These are phyloP conservation scores for Hypoxylon fragiforme DNA, from an alignment of 495 filamentous ascomycete genomes.

Conservation along the genomic window DNA sequence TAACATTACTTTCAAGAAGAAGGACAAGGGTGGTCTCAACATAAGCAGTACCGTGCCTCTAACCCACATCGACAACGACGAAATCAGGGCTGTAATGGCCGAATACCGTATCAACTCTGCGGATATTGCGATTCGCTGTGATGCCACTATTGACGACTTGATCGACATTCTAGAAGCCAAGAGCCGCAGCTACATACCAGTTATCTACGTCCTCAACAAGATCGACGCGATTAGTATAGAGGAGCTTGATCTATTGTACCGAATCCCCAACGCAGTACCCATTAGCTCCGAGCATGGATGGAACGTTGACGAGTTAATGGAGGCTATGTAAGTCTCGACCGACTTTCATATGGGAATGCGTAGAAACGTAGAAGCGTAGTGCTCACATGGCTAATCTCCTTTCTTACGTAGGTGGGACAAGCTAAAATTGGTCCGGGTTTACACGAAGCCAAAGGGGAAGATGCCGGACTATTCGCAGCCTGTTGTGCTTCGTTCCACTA, in stretches of 20 bases:
- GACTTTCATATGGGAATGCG: slow-evolving; percentile 11
- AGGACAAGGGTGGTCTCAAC: slow-evolving; percentile 95
- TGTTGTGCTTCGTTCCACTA: slow-evolving; percentile 80
- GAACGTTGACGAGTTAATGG: slow-evolving; percentile 96
- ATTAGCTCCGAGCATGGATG: slow-evolving; percentile 98
- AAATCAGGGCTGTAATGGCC: slow-evolving; percentile 96
- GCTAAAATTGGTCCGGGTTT: slow-evolving; percentile 84
- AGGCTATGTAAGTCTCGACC: slow-evolving; percentile 70
- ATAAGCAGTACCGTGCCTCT: slow-evolving; percentile 92
- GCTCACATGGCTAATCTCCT: slow-evolving; percentile 36
- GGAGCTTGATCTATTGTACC: slow-evolving; percentile 92
- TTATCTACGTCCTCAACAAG: slow-evolving; percentile 98
- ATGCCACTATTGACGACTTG: slow-evolving; percentile 80
- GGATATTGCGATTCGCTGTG: slow-evolving; percentile 96
- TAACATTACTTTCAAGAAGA: slow-evolving; percentile 98
- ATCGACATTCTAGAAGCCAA: slow-evolving; percentile 97
- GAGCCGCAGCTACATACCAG: slow-evolving; percentile 92
- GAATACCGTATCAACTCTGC: slow-evolving; percentile 97
- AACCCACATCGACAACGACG: slow-evolving; percentile 89
- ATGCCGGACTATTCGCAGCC: slow-evolving; percentile 90
- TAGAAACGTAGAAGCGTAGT: no score
- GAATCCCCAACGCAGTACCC: slow-evolving; percentile 93
- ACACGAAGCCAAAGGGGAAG: slow-evolving; percentile 97
- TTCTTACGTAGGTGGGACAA: slow-evolving; percentile 75
- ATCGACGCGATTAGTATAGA: slow-evolving; percentile 98